Conservation (phyloP, 139 green algal species). For the Gonium pectorale region DNA sequence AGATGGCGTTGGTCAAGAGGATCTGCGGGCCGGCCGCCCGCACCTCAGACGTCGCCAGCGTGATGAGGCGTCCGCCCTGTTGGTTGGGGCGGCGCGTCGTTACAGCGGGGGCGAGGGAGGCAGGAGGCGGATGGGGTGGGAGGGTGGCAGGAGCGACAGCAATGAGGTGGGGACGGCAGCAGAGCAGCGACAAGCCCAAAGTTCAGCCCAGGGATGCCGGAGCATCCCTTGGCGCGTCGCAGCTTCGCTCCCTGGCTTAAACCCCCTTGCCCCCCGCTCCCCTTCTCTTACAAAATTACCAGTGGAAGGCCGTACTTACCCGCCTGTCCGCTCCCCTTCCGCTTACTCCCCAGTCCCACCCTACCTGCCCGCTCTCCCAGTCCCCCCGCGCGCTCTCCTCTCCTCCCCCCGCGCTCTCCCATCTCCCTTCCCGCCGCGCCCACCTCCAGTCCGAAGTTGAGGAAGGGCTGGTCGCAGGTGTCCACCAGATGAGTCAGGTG, state of each 20-base stretch:
- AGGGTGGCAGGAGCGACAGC: too few relatives aligned
- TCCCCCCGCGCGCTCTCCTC: too few relatives aligned
- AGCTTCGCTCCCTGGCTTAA: not conserved
- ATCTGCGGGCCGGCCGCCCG: conserved; percentile 63
- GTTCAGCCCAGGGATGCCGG: not conserved
- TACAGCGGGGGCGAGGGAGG: not conserved
- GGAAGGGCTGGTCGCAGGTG: conserved; percentile 58
- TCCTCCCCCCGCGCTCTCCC: too few relatives aligned
- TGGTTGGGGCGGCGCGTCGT: too few relatives aligned
- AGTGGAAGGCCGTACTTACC: too few relatives aligned
- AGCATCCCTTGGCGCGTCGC: not conserved
- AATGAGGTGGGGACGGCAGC: not conserved
- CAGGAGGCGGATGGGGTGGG: not conserved
- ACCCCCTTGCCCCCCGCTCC: not conserved
- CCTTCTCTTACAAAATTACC: too few relatives aligned
- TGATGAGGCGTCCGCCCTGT: conserved; percentile 67
- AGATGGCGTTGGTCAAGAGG: conserved; percentile 73
- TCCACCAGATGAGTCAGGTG: conserved; percentile 67
- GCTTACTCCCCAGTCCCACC: too few relatives aligned
- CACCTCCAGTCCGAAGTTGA: conserved; percentile 77
- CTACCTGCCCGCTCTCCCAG: not conserved
- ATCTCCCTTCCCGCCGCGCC: not conserved
- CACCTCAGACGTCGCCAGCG: conserved; percentile 61
- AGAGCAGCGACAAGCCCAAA: not conserved
- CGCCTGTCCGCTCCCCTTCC: too few relatives aligned